phyloP scores from a whole-genome alignment of 2,329 filamentous ascomycete species.

The Cephalotrichum gorgonifer region DNA sequence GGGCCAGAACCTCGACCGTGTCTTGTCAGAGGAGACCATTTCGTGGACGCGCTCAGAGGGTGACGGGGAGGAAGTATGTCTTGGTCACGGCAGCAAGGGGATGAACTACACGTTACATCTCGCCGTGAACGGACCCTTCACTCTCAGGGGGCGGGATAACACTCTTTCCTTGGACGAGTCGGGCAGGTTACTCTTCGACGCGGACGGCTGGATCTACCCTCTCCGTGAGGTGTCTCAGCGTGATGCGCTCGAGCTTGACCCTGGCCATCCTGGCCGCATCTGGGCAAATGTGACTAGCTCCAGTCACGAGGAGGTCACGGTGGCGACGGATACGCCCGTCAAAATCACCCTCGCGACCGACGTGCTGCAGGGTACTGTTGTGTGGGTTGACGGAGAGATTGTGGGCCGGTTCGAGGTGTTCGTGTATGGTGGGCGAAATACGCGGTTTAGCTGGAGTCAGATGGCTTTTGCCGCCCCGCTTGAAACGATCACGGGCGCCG shows the following conservation, averaged over 20 bases:
- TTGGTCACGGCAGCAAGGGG: slow-evolving; percentile 29
- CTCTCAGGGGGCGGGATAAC: slow-evolving; percentile 30
- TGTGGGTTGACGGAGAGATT: slow-evolving; percentile 35
- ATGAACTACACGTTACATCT: slow-evolving; percentile 32
- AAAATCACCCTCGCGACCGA: slow-evolving; percentile 32
- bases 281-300: slow-evolving; percentile 38
- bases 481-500: not conserved
- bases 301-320: slow-evolving; percentile 26
- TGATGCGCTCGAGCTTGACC: slow-evolving; percentile 36
- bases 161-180: slow-evolving; percentile 23
- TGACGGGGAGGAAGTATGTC: slow-evolving; percentile 5
- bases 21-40: slow-evolving; percentile 10
- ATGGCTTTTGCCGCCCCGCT: not conserved
- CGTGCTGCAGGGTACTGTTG: slow-evolving; percentile 32
- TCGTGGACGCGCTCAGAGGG: slow-evolving; percentile 19
- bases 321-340: slow-evolving; percentile 17
- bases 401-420: slow-evolving; percentile 42
- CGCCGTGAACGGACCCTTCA: slow-evolving; percentile 27
- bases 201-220: slow-evolving; percentile 35
- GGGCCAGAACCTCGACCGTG: slow-evolving; percentile 32
- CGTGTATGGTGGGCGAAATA: slow-evolving; percentile 41
- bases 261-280: slow-evolving; percentile 36
- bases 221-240: slow-evolving; percentile 30
- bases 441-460: not conserved
- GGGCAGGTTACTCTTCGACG: slow-evolving; percentile 28